Evolutionary conservation across 345 rosid genomes (phyloP).

Genomic region (Gossypium turneri): DNA sequence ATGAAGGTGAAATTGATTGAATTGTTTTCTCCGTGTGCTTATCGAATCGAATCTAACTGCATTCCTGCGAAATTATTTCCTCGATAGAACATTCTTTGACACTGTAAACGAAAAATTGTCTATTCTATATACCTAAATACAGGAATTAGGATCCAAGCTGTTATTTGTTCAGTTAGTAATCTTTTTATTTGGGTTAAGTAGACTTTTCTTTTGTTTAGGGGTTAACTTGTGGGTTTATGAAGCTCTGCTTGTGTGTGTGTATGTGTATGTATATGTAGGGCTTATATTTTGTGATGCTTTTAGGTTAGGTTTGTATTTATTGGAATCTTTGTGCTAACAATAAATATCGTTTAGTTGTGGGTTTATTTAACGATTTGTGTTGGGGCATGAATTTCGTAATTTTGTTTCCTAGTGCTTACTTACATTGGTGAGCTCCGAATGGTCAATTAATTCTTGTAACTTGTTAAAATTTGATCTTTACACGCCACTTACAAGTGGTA

Average conservation of each 20-base stretch:
- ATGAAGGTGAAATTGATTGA: constrained; percentile 57
- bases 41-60: neutral
- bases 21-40: neutral
- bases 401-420: no score
- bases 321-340: neutral
- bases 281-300: neutral
- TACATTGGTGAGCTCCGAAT: no score
- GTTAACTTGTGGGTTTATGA: neutral
- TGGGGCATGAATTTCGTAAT: neutral
- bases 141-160: neutral
- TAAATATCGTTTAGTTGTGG: neutral
- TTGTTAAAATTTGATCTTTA: no score
- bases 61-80: neutral
- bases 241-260: neutral
- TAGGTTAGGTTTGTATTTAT: neutral
- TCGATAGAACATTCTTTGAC: neutral
- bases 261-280: neutral
- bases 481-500: no score
- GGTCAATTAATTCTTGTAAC: no score
- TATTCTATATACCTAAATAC: neutral
- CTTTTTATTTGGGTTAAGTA: neutral
- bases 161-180: neutral
- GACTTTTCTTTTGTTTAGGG: neutral
- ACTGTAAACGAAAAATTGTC: neutral
- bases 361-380: no score